phyloP scores from a whole-genome alignment of 768 basidiomycete genomes.

The Leccinum arenicola region DNA sequence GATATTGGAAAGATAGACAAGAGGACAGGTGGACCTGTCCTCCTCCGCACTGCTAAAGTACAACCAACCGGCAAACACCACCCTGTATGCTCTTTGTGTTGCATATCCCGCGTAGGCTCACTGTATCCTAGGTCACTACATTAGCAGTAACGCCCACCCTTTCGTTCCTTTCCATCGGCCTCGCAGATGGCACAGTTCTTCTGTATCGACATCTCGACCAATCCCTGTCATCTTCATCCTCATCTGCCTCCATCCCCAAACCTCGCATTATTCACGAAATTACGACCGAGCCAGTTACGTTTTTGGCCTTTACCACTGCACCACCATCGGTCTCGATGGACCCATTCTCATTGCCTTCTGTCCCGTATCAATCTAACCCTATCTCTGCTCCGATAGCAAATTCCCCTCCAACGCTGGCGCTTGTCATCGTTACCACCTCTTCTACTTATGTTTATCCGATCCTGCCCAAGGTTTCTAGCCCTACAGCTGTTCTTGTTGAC shows the following conservation, averaged over 20 bases:
- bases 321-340: constrained; percentile 23
- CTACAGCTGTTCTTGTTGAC: constrained; percentile 67
- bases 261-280: constrained; percentile 81
- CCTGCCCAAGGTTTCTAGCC: constrained; percentile 67
- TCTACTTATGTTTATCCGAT: constrained; percentile 75
- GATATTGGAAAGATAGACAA: constrained; percentile 72
- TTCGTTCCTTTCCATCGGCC: constrained; percentile 85
- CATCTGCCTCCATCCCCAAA: constrained; percentile 80
- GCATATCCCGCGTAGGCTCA: not conserved
- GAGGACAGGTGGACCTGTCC: constrained; percentile 55
- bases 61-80: constrained; percentile 76
- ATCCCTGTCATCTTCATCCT: constrained; percentile 66
- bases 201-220: constrained; percentile 91
- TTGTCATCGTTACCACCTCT: constrained; percentile 89
- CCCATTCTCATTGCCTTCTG: constrained; percentile 15
- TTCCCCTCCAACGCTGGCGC: constrained; percentile 45
- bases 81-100: constrained; percentile 46
- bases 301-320: constrained; percentile 73
- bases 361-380: constrained; percentile 15
- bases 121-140: constrained; percentile 56
- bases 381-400: not conserved
- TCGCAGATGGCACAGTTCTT: constrained; percentile 93
- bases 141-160: constrained; percentile 76
- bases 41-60: constrained; percentile 74
- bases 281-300: constrained; percentile 85